Evolutionary conservation across 202 grass and related monocot genomes (phyloP), one percentile per base, ranked within the genome.

Genomic region (Zizania palustris): DNA sequence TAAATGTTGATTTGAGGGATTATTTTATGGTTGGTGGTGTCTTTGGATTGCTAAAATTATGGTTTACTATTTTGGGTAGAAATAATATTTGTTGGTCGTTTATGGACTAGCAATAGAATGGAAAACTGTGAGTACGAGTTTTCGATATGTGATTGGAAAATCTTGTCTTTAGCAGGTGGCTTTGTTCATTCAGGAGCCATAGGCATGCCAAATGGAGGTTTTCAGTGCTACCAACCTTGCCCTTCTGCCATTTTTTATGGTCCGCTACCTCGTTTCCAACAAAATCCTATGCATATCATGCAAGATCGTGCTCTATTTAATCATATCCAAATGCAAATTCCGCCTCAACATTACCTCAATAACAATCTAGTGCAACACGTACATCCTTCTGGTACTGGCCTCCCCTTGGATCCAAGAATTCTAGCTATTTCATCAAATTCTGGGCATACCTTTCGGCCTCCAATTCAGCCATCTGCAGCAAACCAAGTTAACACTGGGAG

Each of bases 321-420:
- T 80, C 83, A 80, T 45, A 61, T 72, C 67, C 72, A 85, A 69
- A 78, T 82, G 37, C 85, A 58, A 64, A 22, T 65, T 42, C 56
- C 84, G 68, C 78, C 82, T 66, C 85, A 59, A 69, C 85, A 78
- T 12, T 43, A 64, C 46, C 21, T 88, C 9, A 11, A 50, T 40
- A 80, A 80, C 68, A 80, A 80, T 66, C 60, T 78, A 82, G 68
- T 70, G 67, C 77, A 80, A 51, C 45, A 67, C 73, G 63, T 73
- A 79, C 82, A 85, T 77, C 73, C 67, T 73, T 70, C 88, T 62
- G 57, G 40, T 6, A 28, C 38, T 34, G 51, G 70, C 68, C 48
- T 75, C 65, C 85, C 37, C 37, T 84, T 78, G 80, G 73, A 86
- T 91, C 77, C 77, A 80, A 82, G 88, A 77, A 64, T 84, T 21